Conservation (phyloP, 148 eudicot species). For the Chenopodium suecicum region DNA sequence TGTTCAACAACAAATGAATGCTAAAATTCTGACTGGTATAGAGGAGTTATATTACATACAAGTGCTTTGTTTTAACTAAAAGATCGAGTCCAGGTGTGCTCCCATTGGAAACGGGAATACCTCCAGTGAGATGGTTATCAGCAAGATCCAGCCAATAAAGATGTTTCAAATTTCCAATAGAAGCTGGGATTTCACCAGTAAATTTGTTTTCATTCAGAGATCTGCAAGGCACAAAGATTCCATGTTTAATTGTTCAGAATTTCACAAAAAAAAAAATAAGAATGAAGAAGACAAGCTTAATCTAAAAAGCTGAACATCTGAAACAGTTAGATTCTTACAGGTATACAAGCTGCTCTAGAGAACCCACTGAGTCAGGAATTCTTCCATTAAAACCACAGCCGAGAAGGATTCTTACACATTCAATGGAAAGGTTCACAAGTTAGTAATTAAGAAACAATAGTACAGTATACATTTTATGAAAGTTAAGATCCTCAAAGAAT, state of each 20-base stretch:
- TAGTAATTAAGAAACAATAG: not conserved
- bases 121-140: constrained; percentile 66
- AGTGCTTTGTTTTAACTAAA: constrained; percentile 61
- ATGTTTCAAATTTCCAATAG: constrained; percentile 58
- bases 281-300: not conserved
- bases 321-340: constrained; percentile 49
- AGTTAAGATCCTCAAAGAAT: not conserved
- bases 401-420: constrained; percentile 55
- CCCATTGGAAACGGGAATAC: constrained; percentile 66
- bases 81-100: constrained; percentile 63
- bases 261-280: too few species aligned
- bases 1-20: not conserved
- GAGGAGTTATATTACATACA: constrained; percentile 49
- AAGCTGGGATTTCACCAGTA: constrained; percentile 61
- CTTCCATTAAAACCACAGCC: constrained; percentile 74
- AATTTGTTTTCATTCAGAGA: constrained; percentile 68
- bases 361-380: constrained; percentile 77
- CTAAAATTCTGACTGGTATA: not conserved
- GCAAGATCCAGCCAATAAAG: constrained; percentile 81
- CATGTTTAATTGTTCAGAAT: too few species aligned
- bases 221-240: constrained; percentile 38
- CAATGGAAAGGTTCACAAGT: constrained; percentile 7
- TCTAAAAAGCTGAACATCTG: not conserved
- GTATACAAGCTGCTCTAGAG: constrained; percentile 51
- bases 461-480: constrained; percentile 2